These are phyloP conservation scores for Coemansia sp. DNA, from an alignment of 192 early-diverging fungal species.

Conservation along the genomic window DNA sequence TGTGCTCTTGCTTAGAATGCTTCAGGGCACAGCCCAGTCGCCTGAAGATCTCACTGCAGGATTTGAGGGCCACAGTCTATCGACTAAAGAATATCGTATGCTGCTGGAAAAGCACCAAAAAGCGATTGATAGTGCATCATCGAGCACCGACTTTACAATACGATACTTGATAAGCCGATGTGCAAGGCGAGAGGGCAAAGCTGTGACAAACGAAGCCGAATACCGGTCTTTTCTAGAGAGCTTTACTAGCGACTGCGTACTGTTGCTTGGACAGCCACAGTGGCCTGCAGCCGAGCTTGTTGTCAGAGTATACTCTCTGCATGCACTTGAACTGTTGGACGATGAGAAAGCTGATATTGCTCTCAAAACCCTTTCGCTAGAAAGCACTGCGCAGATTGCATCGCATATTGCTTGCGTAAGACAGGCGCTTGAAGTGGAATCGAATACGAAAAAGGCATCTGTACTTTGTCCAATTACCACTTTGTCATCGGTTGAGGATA, in stretches of 20 bases:
- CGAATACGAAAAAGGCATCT: neutral
- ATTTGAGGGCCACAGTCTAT: slow-evolving; percentile 26
- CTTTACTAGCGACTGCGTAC: slow-evolving; percentile 71
- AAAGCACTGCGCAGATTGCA: slow-evolving; percentile 63
- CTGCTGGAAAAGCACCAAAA: slow-evolving; percentile 43
- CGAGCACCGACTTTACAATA: slow-evolving; percentile 60
- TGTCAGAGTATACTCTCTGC: slow-evolving; percentile 64
- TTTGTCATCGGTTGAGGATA: neutral
- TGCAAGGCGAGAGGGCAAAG: slow-evolving; percentile 45
- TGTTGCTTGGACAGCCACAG: slow-evolving; percentile 76
- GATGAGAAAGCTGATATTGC: slow-evolving; percentile 61
- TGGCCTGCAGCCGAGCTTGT: slow-evolving; percentile 88
- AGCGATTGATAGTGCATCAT: slow-evolving; percentile 57
- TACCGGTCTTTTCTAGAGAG: slow-evolving; percentile 72
- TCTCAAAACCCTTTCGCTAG: slow-evolving; percentile 62
- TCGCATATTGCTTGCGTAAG: slow-evolving; percentile 54
- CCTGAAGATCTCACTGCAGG: slow-evolving; percentile 42
- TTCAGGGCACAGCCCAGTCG: slow-evolving; percentile 53
- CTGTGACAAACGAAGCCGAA: slow-evolving; percentile 62
- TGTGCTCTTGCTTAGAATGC: slow-evolving; percentile 71
- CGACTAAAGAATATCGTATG: slow-evolving; percentile 42
- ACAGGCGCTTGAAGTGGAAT: neutral
- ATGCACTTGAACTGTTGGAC: slow-evolving; percentile 68
- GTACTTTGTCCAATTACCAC: neutral
- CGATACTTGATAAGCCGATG: slow-evolving; percentile 65